Evolutionary conservation across 176 grass and related monocot genomes (phyloP).

Genomic region (Oryza meridionalis): DNA sequence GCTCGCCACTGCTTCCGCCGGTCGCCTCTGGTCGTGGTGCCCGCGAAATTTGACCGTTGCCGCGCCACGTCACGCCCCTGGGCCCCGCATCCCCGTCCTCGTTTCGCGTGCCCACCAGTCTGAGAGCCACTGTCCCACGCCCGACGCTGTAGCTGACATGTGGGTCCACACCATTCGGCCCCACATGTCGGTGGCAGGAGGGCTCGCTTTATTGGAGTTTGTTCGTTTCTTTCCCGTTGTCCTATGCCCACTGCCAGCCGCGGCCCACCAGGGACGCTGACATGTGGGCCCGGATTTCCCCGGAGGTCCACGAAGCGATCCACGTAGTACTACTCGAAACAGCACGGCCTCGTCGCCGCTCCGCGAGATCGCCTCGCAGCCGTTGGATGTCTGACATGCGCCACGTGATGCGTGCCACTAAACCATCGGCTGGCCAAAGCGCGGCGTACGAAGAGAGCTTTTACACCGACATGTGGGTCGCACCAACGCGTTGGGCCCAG

Average conservation of each 20-base stretch:
- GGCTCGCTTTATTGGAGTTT: background rate
- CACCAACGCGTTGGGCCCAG: fast-evolving
- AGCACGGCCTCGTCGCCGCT: conserved; percentile 7
- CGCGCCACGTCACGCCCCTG: conserved; percentile 17
- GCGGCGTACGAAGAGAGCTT: background rate
- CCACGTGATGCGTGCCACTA: conserved; percentile 46
- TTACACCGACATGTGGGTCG: background rate
- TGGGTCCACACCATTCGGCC: fast-evolving
- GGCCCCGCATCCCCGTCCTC: conserved; percentile 11
- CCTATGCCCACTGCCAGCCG: conserved; percentile 2
- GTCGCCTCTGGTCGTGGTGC: background rate
- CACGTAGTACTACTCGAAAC: too few relatives aligned
- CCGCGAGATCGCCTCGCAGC: conserved; percentile 26
- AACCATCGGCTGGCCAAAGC: background rate
- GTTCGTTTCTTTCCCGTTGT: conserved; percentile 41
- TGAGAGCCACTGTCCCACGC: background rate
- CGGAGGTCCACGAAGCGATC: background rate
- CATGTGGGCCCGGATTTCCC: background rate
- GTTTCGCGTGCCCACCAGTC: background rate
- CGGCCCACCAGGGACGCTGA: background rate
- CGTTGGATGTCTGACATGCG: conserved; percentile 63
- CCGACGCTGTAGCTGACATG: background rate
- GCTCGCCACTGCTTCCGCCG: too few relatives aligned
- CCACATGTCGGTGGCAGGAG: background rate
- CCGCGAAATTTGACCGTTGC: conserved; percentile 65